Conservation (phyloP, 2,329 filamentous ascomycete species). For the Trichophyton simii region DNA sequence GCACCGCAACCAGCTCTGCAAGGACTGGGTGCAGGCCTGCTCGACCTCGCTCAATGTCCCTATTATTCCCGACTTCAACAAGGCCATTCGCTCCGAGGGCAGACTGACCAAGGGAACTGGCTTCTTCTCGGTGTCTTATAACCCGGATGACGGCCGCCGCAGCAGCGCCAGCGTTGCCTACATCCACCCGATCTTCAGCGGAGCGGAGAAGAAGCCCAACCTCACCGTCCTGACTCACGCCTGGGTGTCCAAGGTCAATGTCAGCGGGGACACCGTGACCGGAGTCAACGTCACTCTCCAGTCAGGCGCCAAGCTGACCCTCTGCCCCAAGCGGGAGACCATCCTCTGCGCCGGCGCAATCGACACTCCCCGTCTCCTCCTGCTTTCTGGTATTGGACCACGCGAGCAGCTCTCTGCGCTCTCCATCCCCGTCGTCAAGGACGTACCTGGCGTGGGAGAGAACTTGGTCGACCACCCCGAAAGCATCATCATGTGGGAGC, state of each 20-base stretch:
- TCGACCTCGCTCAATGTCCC: constrained; percentile 68
- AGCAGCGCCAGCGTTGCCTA: constrained; percentile 84
- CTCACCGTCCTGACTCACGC: constrained; percentile 76
- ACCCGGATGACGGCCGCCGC: constrained; percentile 72
- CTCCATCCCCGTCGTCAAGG: constrained; percentile 18
- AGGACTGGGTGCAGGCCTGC: constrained; percentile 78
- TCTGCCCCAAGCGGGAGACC: constrained; percentile 39
- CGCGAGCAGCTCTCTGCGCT: constrained; percentile 15
- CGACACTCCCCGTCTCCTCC: constrained; percentile 43
- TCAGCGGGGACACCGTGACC: constrained; percentile 56
- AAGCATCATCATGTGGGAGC: constrained; percentile 60
- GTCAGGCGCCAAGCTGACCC: constrained; percentile 38
- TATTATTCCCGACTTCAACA: constrained; percentile 73
- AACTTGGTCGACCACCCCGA: constrained; percentile 49
- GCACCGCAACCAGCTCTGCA: constrained; percentile 80
- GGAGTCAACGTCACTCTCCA: constrained; percentile 59
- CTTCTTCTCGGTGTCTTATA: constrained; percentile 85
- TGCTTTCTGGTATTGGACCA: constrained; percentile 41
- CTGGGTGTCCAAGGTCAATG: constrained; percentile 72
- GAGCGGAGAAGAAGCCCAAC: constrained; percentile 71
- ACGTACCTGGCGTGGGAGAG: constrained; percentile 26
- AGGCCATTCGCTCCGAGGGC: constrained; percentile 62
- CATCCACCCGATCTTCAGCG: constrained; percentile 78
- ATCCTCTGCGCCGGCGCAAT: constrained; percentile 41
- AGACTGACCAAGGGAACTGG: constrained; percentile 64